Evolutionary conservation across 768 basidiomycete genomes (phyloP).

Genomic region (Pulveroboletus frians): DNA sequence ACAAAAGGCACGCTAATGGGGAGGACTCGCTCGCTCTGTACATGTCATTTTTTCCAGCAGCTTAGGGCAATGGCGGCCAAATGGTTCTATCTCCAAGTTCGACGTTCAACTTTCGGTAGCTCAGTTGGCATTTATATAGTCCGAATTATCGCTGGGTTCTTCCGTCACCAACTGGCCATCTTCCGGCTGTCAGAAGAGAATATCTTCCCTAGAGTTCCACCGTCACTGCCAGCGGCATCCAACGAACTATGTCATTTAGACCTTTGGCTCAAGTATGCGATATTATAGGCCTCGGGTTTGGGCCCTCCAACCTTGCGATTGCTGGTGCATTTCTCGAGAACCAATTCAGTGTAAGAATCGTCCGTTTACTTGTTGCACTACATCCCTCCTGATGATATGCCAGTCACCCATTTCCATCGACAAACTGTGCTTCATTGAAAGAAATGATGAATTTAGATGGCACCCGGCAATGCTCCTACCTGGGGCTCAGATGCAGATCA

Average conservation of each 20-base stretch:
- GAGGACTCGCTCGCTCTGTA: not conserved
- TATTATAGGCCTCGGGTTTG: slow-evolving; percentile 48
- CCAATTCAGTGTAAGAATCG: slow-evolving; percentile 9
- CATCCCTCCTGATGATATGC: not conserved
- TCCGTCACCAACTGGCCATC: not conserved
- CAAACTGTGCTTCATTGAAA: slow-evolving; percentile 45
- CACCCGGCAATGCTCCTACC: slow-evolving; percentile 54
- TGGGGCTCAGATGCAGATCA: slow-evolving; percentile 51
- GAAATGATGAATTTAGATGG: slow-evolving; percentile 44
- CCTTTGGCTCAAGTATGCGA: slow-evolving; percentile 30
- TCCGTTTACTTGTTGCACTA: not conserved
- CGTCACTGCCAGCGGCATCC: not conserved
- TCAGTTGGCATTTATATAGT: not conserved
- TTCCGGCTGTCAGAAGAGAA: not conserved
- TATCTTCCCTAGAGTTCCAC: not conserved
- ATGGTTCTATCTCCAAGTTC: not conserved
- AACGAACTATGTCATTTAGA: slow-evolving; percentile 1
- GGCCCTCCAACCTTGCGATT: slow-evolving; percentile 49
- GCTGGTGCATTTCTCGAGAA: slow-evolving; percentile 46
- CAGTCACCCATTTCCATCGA: slow-evolving; percentile 20
- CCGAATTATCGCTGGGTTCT: not conserved
- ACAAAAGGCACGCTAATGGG: too few species aligned
- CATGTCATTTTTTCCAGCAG: not conserved
- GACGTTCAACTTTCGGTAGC: not conserved
- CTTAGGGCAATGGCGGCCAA: not conserved